Evolutionary conservation across 148 eudicot genomes (phyloP).

Genomic region (Camellia japonica): DNA sequence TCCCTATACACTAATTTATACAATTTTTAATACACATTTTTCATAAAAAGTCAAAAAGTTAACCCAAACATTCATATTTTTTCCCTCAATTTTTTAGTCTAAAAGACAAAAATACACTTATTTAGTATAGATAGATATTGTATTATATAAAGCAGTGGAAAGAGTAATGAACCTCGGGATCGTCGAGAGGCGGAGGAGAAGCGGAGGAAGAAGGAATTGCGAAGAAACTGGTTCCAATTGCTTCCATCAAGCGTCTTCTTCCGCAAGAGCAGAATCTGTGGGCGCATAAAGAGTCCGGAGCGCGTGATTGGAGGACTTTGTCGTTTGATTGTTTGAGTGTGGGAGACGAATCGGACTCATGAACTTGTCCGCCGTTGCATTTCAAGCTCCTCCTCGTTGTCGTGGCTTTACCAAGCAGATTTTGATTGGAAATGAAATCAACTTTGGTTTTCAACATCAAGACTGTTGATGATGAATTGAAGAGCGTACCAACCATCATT

Average conservation of each 20-base stretch:
- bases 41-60: no score
- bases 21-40: no score
- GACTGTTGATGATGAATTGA: not conserved
- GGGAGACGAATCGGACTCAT: not conserved
- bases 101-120: no score
- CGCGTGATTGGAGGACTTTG: not conserved
- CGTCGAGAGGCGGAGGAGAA: constrained; percentile 13
- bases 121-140: no score
- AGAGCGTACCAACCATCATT: not conserved
- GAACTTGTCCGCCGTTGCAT: not conserved
- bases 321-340: not conserved
- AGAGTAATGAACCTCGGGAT: constrained; percentile 34
- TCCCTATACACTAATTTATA: no score
- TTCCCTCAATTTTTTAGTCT: no score
- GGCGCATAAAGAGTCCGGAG: not conserved
- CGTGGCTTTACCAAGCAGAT: no score
- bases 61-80: no score
- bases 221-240: constrained; percentile 20
- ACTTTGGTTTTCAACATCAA: no score
- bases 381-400: not conserved
- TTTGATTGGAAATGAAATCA: no score
- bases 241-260: constrained; percentile 40
- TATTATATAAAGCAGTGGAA: not conserved
- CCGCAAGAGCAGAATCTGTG: constrained; percentile 42
- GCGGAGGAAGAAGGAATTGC: constrained; percentile 33